Evolutionary conservation across 306 rosid genomes (phyloP), one percentile per base, ranked within the genome.

Genomic region (Prunus padus): DNA sequence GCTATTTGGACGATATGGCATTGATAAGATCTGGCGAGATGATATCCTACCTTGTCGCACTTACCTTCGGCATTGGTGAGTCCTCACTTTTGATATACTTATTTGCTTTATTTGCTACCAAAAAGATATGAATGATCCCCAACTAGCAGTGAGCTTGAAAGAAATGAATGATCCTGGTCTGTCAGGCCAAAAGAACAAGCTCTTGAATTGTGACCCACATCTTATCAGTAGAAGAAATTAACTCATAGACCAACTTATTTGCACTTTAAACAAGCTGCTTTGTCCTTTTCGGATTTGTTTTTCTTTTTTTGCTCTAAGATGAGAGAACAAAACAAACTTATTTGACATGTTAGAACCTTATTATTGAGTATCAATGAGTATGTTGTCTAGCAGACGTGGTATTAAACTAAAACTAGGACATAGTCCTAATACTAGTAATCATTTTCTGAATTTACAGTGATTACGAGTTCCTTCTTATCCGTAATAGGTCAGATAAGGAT

Each of bases 21-120:
- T 94, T 28, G 87, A 94, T 81, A 87, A 84, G 85, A 94, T 94
- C 63, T 94, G 97, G 97, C 86, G 91, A 71, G 96, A 94, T 80
- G 98, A 92, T 81, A 90, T 94, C 71, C 83, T 94, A 68, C 97
- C 98, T 71, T 94, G 98, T 75, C 96, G 98, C 37, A 82, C 86
- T 70, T 94, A 94, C 86, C 94, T 94, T 82, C 86, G 97, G 42
- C 97, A 94, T 81, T 94, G 98, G 98, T 94, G 57, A 88, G 90
- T 81, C 45, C 47, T 44, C 16, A 67, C 65, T 19, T 16, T 63
- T 2, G n/a, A 8, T 37, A 25, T 11, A 5, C 11, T 44, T 28
- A n/a, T 13, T 49, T 40, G 46, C 33, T 69, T 5, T 50, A 69
- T 40, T 69, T 45, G 44, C 20, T 47, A 22, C 13, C 23, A 61